Conservation (phyloP, 106 monocot genomes). For the Triglochin maritima region DNA sequence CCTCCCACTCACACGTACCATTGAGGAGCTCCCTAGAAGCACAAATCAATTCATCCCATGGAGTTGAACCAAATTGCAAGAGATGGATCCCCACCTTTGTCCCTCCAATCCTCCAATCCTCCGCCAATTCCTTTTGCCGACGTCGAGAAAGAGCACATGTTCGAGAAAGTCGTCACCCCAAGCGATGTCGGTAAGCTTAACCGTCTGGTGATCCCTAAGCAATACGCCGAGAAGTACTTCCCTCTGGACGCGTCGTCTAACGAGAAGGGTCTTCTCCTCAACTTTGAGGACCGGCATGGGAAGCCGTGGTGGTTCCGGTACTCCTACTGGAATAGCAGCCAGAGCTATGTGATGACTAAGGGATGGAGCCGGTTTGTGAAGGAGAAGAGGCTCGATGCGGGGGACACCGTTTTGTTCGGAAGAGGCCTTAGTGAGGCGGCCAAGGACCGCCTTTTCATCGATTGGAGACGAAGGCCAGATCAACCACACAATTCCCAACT, state of each 20-base stretch:
- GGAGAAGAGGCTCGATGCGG: constrained; percentile 84
- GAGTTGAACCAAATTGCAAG: neutral
- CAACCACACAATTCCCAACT: neutral
- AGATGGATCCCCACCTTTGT: neutral
- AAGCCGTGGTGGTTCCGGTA: constrained; percentile 92
- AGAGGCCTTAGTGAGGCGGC: constrained; percentile 46
- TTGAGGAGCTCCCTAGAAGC: neutral
- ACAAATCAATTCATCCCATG: neutral
- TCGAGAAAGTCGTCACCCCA: constrained; percentile 88
- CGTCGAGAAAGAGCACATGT: constrained; percentile 84
- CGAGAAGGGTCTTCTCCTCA: constrained; percentile 63
- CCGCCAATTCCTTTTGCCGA: neutral
- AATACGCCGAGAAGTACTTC: constrained; percentile 92
- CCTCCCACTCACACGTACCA: no score
- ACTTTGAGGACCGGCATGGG: constrained; percentile 73
- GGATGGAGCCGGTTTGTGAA: constrained; percentile 96
- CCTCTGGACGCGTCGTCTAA: constrained; percentile 44
- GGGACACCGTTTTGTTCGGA: constrained; percentile 77
- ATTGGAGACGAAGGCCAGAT: constrained; percentile 62
- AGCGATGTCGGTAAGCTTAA: constrained; percentile 98
- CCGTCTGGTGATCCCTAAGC: constrained; percentile 90
- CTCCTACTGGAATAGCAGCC: constrained; percentile 99
- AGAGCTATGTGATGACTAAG: constrained; percentile 98
- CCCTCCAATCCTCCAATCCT: neutral
- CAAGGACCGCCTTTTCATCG: constrained; percentile 60